Evolutionary conservation across 2,329 filamentous ascomycete genomes (phyloP).

Genomic region (Xylariomycetidae sp.): DNA sequence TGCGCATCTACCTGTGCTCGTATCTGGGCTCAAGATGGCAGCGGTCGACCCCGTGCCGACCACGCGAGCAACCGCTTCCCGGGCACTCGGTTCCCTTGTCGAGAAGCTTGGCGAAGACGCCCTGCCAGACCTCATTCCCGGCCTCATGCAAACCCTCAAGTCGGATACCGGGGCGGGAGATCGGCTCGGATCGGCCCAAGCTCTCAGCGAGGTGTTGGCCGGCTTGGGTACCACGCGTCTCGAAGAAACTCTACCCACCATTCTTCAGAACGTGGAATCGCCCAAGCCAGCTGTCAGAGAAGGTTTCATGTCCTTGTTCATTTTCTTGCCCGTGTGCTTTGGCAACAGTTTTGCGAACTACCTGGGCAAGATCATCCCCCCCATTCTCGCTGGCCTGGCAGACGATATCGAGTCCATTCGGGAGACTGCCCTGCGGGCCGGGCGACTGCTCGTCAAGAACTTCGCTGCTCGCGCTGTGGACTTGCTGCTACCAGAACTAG

Average conservation of each 20-base stretch:
- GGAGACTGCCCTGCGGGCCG: conserved; percentile 91
- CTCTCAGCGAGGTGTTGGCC: conserved; percentile 90
- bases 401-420: conserved; percentile 96
- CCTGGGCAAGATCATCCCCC: conserved; percentile 88
- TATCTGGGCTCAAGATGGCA: conserved; percentile 81
- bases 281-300: conserved; percentile 86
- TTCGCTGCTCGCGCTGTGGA: conserved; percentile 95
- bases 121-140: conserved; percentile 92
- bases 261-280: conserved; percentile 91
- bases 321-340: conserved; percentile 97
- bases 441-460: conserved; percentile 93
- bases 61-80: conserved; percentile 91
- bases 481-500: conserved; percentile 85
- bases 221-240: conserved; percentile 86
- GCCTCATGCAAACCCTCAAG: conserved; percentile 95
- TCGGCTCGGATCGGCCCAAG: conserved; percentile 90
- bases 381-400: conserved; percentile 87
- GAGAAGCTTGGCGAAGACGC: conserved; percentile 98
- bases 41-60: conserved; percentile 94
- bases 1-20: conserved; percentile 83
- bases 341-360: conserved; percentile 98
- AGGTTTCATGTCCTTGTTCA: conserved; percentile 99
- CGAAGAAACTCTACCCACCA: conserved; percentile 93
- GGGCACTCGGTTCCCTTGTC: conserved; percentile 90
- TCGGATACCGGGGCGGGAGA: conserved; percentile 96